Evolutionary conservation across 2,329 filamentous ascomycete species (phyloP).

Genomic region (Colletotrichum sp.): DNA sequence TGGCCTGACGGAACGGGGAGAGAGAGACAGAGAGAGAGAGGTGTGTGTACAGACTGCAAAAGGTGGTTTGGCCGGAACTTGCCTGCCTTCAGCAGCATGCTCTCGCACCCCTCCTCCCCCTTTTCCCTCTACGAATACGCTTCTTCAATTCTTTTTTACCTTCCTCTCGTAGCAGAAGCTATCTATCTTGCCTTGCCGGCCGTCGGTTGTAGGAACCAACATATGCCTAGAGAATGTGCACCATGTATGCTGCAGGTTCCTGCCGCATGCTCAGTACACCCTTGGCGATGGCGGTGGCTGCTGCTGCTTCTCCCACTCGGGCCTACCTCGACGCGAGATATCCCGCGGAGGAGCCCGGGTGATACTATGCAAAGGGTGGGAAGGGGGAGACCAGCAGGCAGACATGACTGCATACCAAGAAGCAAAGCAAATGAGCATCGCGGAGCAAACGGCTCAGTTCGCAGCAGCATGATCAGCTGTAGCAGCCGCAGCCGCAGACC

Average conservation of each 20-base stretch:
- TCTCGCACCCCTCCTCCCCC: neutral
- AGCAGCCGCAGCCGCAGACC: neutral
- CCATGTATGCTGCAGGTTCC: neutral
- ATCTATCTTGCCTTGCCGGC: neutral
- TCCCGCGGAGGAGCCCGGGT: neutral
- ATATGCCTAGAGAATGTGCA: neutral
- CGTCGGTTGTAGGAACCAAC: neutral
- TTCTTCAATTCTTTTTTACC: neutral
- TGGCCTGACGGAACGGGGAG: neutral
- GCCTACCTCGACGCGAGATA: neutral
- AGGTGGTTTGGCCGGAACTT: neutral
- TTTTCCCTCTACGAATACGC: neutral
- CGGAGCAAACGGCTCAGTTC: neutral
- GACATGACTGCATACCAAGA: neutral
- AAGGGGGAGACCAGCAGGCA: neutral
- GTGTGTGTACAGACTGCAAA: neutral
- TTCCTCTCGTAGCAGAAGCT: neutral
- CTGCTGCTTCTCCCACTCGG: neutral
- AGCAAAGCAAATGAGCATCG: neutral
- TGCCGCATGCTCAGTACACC: neutral
- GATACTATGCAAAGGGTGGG: neutral
- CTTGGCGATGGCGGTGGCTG: neutral
- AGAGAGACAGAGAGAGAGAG: neutral
- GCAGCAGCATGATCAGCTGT: neutral
- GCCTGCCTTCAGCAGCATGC: neutral